Conservation (phyloP, 2,329 filamentous ascomycete species). For the Trichoderma oligosporum region DNA sequence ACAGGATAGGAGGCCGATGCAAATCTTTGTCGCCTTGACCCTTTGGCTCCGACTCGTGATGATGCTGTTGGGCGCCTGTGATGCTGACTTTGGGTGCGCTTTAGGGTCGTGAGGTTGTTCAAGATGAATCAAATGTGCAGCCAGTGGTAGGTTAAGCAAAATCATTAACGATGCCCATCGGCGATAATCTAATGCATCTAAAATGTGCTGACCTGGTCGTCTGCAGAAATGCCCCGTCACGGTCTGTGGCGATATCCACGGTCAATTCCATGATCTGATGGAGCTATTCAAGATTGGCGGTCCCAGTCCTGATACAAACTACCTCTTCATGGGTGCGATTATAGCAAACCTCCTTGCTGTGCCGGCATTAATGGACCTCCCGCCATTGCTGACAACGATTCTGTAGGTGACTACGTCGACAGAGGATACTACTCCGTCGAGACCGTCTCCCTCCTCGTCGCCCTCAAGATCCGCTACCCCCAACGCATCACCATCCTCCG, state of each 20-base stretch:
- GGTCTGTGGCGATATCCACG: constrained; percentile 98
- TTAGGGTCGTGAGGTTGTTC: constrained; percentile 90
- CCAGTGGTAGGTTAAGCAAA: constrained; percentile 78
- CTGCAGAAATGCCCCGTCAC: constrained; percentile 93
- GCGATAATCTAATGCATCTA: not conserved
- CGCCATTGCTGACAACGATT: constrained; percentile 1
- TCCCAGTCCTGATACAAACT: constrained; percentile 97
- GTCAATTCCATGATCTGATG: constrained; percentile 98
- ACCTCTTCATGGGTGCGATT: constrained; percentile 88
- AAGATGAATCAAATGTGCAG: constrained; percentile 98
- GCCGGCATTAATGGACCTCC: no score
- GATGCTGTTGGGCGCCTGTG: not conserved
- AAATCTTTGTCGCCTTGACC: not conserved
- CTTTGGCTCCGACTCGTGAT: constrained; percentile 3
- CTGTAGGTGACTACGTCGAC: constrained; percentile 89
- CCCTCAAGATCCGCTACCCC: constrained; percentile 96
- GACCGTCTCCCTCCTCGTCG: constrained; percentile 93
- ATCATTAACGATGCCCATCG: not conserved
- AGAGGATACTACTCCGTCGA: constrained; percentile 98
- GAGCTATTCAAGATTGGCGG: constrained; percentile 99
- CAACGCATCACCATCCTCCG: constrained; percentile 97
- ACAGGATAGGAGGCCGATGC: not conserved
- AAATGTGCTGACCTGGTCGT: not conserved
- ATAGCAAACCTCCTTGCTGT: constrained; percentile 7
- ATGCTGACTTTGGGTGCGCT: constrained; percentile 22